Base-by-base conservation (phyloP, 2,329 filamentous ascomycete species). In the Fusarium begoniae region DNA sequence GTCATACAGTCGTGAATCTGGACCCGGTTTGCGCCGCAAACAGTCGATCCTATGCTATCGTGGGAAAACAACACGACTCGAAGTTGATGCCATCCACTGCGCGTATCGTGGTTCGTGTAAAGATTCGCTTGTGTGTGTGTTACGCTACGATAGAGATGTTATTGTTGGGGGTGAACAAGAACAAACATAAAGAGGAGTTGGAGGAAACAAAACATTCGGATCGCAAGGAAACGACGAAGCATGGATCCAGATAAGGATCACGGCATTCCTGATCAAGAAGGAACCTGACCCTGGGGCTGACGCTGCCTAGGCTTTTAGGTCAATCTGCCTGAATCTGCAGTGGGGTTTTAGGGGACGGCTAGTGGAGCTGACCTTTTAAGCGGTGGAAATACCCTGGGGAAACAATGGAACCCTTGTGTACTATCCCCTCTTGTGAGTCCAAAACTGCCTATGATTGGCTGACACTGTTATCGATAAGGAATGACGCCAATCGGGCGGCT, bases 401-500 rank as follows among this genome's bases (percentile, higher is more conserved):
- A 64, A 58, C 50, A 60, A 38, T 47, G 70, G 47, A 53, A 48
- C 50, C 57, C 44, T 47, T 70, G 53, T 43, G 24, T 17, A 4
- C 14, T 45, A 53, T 30, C 70, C 57, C 69, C 67, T 61, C 15
- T 30, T 24, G 32, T n/a, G 28, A 41, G 24, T 18, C 28, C 24
- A 11, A 18, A n/a, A 6, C 3, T 6, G 15, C 2, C 5, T 41
- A 14, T 66, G 22, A 78, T 78, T 78, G 76, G 76, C 4, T 10
- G 20, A 3, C 3, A 1, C 0, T 0, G 11, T 66, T 77, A 78
- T 78, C 75, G 75, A 77, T 77, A 77, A 78, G 28, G 2, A 26
- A 77, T 77, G 75, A 77, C 75, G 75, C 75, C 75, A 78, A 72
- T 62, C 63, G 75, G 55, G 62, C 63, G 58, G 41, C 45, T 58